These are phyloP conservation scores for Suhomyces emberorum DNA, from an alignment of 805 yeast species.

Conservation along the genomic window DNA sequence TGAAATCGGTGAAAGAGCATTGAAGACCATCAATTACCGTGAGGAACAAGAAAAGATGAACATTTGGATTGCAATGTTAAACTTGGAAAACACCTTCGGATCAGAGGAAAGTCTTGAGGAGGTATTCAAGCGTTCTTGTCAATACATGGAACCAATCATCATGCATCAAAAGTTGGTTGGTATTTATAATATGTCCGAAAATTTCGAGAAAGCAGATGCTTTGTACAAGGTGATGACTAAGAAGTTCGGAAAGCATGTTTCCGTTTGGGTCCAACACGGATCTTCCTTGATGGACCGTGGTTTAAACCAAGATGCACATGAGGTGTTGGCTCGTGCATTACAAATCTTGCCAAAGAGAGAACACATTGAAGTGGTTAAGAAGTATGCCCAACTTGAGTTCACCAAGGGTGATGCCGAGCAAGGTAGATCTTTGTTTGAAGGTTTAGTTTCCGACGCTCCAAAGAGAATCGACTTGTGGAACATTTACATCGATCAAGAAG, in stretches of 20 bases:
- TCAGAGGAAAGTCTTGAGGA: slow-evolving; percentile 76
- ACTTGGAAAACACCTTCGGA: slow-evolving; percentile 93
- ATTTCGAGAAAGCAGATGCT: slow-evolving; percentile 64
- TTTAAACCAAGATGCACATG: slow-evolving; percentile 59
- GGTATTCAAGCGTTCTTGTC: slow-evolving; percentile 78
- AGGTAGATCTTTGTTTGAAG: slow-evolving; percentile 93
- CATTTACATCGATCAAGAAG: slow-evolving; percentile 91
- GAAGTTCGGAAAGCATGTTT: slow-evolving; percentile 66
- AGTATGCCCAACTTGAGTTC: slow-evolving; percentile 87
- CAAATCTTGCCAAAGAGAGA: slow-evolving; percentile 66
- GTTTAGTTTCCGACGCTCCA: slow-evolving; percentile 83
- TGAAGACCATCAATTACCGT: slow-evolving; percentile 83
- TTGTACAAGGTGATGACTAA: slow-evolving; percentile 67
- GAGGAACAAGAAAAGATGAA: slow-evolving; percentile 92
- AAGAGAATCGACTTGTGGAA: slow-evolving; percentile 94
- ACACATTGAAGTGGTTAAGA: slow-evolving; percentile 77
- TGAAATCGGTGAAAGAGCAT: slow-evolving; percentile 87
- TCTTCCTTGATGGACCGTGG: slow-evolving; percentile 65
- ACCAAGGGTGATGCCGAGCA: slow-evolving; percentile 87
- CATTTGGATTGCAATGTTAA: slow-evolving; percentile 92
- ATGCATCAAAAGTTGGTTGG: slow-evolving; percentile 79
- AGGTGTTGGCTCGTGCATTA: slow-evolving; percentile 70
- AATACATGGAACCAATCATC: slow-evolving; percentile 82
- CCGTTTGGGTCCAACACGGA: slow-evolving; percentile 83
- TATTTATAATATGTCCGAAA: slow-evolving; percentile 73